Evolutionary conservation across 768 basidiomycete genomes (phyloP).

Genomic region (Kwoniella sp.): DNA sequence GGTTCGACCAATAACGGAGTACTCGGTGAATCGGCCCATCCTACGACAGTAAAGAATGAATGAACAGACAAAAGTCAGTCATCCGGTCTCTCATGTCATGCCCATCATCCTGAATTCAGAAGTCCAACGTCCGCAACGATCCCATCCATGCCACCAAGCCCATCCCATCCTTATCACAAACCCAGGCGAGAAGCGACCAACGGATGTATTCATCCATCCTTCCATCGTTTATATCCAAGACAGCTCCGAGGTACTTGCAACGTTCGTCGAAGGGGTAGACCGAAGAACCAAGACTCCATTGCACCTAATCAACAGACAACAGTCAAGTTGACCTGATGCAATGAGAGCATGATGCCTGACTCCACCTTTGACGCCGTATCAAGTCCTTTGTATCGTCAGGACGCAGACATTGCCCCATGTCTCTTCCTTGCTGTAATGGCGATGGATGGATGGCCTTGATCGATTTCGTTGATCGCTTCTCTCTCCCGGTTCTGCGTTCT

Average conservation of each 20-base stretch:
- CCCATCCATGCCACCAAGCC: not conserved
- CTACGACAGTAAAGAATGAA: constrained; percentile 33
- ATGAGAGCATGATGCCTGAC: no score
- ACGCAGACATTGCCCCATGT: constrained; percentile 52
- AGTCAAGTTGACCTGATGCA: no score
- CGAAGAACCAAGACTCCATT: not conserved
- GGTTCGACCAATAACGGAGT: constrained; percentile 96
- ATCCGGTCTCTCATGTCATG: not conserved
- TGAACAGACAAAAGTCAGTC: constrained; percentile 1
- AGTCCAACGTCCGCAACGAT: not conserved
- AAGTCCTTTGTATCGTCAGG: constrained; percentile 43
- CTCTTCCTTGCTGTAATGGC: constrained; percentile 41
- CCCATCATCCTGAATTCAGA: not conserved
- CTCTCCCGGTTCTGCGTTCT: not conserved
- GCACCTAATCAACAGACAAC: not conserved
- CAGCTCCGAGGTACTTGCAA: constrained; percentile 26
- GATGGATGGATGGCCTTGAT: not conserved
- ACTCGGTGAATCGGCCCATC: constrained; percentile 68
- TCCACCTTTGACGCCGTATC: constrained; percentile 11
- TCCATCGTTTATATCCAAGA: not conserved
- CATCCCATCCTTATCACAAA: not conserved
- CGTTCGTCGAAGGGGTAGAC: not conserved
- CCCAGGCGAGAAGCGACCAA: not conserved
- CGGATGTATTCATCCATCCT: not conserved
- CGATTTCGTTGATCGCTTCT: constrained; percentile 5